These are phyloP conservation scores for Zygotorulaspora danielsina DNA, from an alignment of 805 yeast genomes.

Conservation along the genomic window DNA sequence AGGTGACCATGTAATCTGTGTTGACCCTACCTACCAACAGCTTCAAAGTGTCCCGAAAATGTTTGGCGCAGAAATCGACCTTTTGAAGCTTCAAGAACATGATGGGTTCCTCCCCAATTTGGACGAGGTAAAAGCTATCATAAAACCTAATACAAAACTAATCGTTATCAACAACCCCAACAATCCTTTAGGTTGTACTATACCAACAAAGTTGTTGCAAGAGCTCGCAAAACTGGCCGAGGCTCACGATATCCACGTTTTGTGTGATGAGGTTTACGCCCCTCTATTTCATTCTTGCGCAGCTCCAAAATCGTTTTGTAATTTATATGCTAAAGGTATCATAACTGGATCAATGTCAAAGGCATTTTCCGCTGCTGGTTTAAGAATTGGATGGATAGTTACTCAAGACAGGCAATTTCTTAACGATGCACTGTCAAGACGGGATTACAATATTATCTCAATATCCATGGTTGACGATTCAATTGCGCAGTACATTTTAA, in stretches of 20 bases:
- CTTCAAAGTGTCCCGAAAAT: conserved; percentile 44
- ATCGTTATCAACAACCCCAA: conserved; percentile 49
- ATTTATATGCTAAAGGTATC: conserved; percentile 41
- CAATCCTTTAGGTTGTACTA: conserved; percentile 40
- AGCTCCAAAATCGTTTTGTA: conserved; percentile 40
- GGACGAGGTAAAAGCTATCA: conserved; percentile 29
- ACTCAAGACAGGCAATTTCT: conserved; percentile 34
- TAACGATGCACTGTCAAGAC: conserved; percentile 36
- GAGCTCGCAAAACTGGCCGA: conserved; percentile 40
- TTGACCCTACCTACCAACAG: conserved; percentile 50
- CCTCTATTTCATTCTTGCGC: conserved; percentile 44
- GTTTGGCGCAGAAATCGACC: conserved; percentile 43
- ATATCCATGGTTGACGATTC: conserved; percentile 46
- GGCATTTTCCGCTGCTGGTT: conserved; percentile 50
- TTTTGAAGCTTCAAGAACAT: conserved; percentile 34
- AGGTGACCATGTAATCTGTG: conserved; percentile 46
- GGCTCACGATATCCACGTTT: conserved; percentile 33
- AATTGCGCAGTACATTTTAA: conserved; percentile 42
- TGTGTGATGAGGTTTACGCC: conserved; percentile 52
- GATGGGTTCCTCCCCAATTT: conserved; percentile 40
- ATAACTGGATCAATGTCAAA: conserved; percentile 51
- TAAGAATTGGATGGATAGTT: conserved; percentile 51
- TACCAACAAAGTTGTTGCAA: conserved; percentile 35
- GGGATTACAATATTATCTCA: conserved; percentile 51
- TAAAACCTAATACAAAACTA: conserved; percentile 40